A percentile compares a stretch with the other conserved stretches of the same genome.
phyloP scores from a whole-genome alignment of 2,329 filamentous ascomycete species.

The Monosporascus cannonballus region DNA sequence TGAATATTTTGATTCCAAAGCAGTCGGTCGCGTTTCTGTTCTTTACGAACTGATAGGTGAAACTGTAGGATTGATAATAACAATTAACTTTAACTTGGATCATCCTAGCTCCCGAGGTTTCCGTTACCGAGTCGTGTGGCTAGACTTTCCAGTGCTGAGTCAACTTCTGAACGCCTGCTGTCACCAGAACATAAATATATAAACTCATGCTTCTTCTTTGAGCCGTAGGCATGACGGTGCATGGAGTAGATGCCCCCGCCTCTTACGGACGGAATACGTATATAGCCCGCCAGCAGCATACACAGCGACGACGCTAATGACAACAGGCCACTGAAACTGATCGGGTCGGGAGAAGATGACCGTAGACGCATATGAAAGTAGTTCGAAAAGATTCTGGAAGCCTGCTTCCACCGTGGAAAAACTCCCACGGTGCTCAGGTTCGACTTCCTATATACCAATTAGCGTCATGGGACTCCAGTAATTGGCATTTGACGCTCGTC shows the following conservation, averaged over 20 bases:
- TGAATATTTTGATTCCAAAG: too few species aligned
- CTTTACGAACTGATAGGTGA: too few species aligned
- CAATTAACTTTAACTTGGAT: too few species aligned
- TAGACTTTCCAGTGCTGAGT: too few species aligned
- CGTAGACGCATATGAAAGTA: constrained; percentile 59
- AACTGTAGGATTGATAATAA: too few species aligned
- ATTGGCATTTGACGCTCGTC: not conserved
- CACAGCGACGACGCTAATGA: constrained; percentile 51
- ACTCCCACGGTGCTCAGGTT: constrained; percentile 50
- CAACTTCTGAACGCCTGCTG: too few species aligned
- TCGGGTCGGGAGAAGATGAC: constrained; percentile 57
- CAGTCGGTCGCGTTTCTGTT: too few species aligned
- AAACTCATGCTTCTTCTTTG: not conserved
- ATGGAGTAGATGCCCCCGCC: constrained; percentile 57
- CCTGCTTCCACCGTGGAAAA: constrained; percentile 66
- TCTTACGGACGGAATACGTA: constrained; percentile 48
- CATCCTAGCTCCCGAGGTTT: too few species aligned
- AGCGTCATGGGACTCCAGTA: not conserved
- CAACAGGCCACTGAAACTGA: constrained; percentile 58
- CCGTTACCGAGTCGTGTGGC: too few species aligned
- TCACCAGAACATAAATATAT: too few species aligned
- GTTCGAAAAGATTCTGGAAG: constrained; percentile 64
- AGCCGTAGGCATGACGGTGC: not conserved
- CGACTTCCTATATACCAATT: constrained; percentile 40
- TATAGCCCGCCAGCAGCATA: constrained; percentile 43